Evolutionary conservation across 2,329 filamentous ascomycete species (phyloP).

Genomic region (Chalaropsis ovoidea): DNA sequence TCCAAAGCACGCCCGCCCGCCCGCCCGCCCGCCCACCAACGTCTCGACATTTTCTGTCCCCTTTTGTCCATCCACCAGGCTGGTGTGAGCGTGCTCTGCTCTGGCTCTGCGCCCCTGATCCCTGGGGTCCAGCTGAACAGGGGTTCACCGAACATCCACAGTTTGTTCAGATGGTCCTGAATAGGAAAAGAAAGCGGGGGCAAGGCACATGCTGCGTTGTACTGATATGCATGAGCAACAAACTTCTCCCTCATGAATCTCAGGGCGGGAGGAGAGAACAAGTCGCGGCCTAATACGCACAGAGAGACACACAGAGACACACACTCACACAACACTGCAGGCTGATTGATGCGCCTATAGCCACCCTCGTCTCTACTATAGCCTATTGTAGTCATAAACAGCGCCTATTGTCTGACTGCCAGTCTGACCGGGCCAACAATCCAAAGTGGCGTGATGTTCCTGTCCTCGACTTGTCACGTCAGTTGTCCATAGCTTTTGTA

Average conservation of each 20-base stretch:
- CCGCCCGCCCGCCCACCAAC: no score
- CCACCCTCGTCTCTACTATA: no score
- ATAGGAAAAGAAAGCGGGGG: conserved; percentile 6
- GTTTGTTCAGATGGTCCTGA: conserved; percentile 12
- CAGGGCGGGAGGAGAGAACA: neutral
- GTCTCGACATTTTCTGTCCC: neutral
- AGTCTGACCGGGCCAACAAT: no score
- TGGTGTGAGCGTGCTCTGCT: neutral
- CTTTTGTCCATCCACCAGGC: neutral
- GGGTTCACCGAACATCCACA: neutral
- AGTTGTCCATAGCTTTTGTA: no score
- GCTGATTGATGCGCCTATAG: no score
- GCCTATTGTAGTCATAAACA: no score
- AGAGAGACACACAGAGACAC: no score
- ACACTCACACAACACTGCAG: no score
- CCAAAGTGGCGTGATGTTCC: no score
- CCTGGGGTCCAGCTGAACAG: conserved; percentile 15
- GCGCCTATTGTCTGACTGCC: no score
- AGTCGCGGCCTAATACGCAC: conserved; percentile 2
- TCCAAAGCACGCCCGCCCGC: neutral
- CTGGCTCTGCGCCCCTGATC: conserved; percentile 6
- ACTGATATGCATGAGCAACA: neutral
- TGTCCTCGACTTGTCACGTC: no score
- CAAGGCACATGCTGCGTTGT: conserved; percentile 1
- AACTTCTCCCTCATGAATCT: neutral